Base-by-base conservation (phyloP, 108 stramenopile genomes). In the Nannochloropsis salina region DNA sequence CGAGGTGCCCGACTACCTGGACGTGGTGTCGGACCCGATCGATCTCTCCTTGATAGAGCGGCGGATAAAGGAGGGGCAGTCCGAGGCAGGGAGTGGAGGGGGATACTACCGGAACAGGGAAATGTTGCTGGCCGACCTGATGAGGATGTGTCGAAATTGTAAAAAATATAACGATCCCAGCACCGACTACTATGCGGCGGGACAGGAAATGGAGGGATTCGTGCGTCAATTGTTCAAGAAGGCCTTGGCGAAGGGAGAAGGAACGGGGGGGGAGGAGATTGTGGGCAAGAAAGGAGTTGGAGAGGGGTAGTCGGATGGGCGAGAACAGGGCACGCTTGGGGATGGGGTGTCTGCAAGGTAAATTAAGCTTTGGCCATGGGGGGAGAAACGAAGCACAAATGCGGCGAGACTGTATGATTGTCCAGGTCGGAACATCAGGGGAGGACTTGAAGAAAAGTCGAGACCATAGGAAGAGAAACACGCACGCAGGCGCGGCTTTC, bases 91-190 rank as follows among this genome's bases (percentile, higher is more conserved):
- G 22, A 15, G 22, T 31, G 15, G n/a, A 15, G 9, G 3, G 21
- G 74, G 95, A 94, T 91, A 92, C 83, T 97, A 98, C 90, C 90
- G 92, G 83, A 92, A 90, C 9, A 95, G 92, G 82, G 88, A 94
- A 81, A 93, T 93, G 91, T 86, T 97, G 42, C 92, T 92, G 85
- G 91, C 91, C 9, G 96, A 98, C 89, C 85, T 98, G 90, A 92
- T 96, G 92, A 90, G 94, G 79, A 96, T 98, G 96, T 94, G 94
- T 61, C 92, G 94, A 87, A 96, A 96, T 88, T 97, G 96, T 91
- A 96, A 97, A 86, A 81, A 92, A 40, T 97, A 95, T 92, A 97
- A 97, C 90, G 61, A 31, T 9, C 42, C 18, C 43, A 44, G 47
- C 10, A 84, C 83, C 10, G 87, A 87, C 44, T 87, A 82, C 44